A percentile compares a stretch with the other conserved stretches of the same genome.
phyloP scores from a whole-genome alignment of 768 basidiomycete species.

The Chalciporus sphaerocephalus region DNA sequence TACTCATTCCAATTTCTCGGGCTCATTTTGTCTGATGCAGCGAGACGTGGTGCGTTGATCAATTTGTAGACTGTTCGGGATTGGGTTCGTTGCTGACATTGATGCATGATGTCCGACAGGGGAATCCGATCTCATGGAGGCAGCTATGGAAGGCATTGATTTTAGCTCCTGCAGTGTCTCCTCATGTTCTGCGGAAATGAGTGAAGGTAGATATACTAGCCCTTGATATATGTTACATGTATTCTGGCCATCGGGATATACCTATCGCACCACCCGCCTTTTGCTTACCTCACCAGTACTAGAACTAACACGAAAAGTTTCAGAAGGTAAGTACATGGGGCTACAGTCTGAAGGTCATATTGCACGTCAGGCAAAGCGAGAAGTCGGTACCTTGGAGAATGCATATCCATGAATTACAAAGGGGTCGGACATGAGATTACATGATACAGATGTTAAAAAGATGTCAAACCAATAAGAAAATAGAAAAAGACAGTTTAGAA shows the following conservation, averaged over 20 bases:
- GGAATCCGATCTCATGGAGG: conserved; percentile 76
- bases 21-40: conserved; percentile 68
- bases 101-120: conserved; percentile 36
- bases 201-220: neutral
- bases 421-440: conserved; percentile 16
- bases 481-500: neutral
- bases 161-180: conserved; percentile 46
- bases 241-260: neutral
- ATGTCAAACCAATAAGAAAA: conserved; percentile 21
- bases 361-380: too few species aligned
- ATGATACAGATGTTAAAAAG: conserved; percentile 32
- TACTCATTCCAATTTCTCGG: conserved; percentile 40
- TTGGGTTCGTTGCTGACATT: neutral
- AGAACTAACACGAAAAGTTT: too few species aligned
- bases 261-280: too few species aligned
- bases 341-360: too few species aligned
- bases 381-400: neutral
- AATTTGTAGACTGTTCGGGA: neutral
- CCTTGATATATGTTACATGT: neutral
- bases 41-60: conserved; percentile 55
- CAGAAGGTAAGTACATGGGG: too few species aligned
- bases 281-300: too few species aligned
- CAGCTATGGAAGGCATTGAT: conserved; percentile 68
- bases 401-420: conserved; percentile 17
- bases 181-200: conserved; percentile 45